Base-by-base conservation (phyloP, 495 filamentous ascomycete genomes). In the Saxophila tyrrhenica region DNA sequence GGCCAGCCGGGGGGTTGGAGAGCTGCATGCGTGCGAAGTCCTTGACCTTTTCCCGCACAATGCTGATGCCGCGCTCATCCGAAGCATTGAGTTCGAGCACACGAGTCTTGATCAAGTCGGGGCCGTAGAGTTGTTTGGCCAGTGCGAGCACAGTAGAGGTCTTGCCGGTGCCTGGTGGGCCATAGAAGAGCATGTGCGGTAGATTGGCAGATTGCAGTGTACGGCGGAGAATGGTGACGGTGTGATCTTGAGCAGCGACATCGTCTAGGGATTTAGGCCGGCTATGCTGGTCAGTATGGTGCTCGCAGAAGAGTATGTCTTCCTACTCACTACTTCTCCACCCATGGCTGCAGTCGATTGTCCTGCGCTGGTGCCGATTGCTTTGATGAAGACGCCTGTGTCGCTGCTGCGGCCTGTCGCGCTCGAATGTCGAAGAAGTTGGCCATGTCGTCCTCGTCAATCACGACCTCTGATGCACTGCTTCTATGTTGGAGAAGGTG, bases 161-260 rank as follows among this genome's bases (percentile, higher is more conserved):
- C 70, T 99, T 99, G 59, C 92, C 92, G 0, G 94, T 99, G 39
- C 92, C 92, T 0, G 92, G 92, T 0, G 92, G 94, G 7, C 94
- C 94, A 64, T 99, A 99, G 75, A 97, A 97, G 65, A 99, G 87
- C 89, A 99, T 95, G 69, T 99, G 94, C 20, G 92, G 92, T 46
- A 99, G 84, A 65, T 98, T 98, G 46, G 89, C 85, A 66, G 91
- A 85, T 79, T 96, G 91, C 17, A 99, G 75, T 22, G 88, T 96
- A 62, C 91, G 82, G 65, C 87, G 83, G 24, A 99, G 83, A 57
- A 97, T 84, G 52, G 84, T 87, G 51, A 94, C 87, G 19, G 94
- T 96, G 71, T 99, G 92, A 65, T 97, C 91, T 80, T 99, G 92
- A 1, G 92, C 92, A 25, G 92, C 87, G 50, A 99, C 89, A 80